Evolutionary conservation across 2,329 filamentous ascomycete species (phyloP).

Genomic region (Camillea tinctor): DNA sequence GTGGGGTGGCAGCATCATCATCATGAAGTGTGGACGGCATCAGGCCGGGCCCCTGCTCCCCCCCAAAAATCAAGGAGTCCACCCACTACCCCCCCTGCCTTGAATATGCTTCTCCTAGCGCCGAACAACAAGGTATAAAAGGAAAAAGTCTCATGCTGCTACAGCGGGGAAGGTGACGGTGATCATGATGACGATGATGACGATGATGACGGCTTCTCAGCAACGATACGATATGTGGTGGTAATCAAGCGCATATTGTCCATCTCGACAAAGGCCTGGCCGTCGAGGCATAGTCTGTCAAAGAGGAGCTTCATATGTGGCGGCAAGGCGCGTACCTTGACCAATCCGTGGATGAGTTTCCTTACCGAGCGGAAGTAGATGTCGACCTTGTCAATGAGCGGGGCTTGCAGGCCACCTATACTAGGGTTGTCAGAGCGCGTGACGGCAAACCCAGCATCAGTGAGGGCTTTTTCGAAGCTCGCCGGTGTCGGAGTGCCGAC

Average conservation of each 20-base stretch:
- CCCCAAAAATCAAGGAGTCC: not conserved
- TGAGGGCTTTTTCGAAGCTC: conserved; percentile 44
- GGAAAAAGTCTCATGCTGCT: not conserved
- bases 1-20: no score
- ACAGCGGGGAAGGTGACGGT: not conserved
- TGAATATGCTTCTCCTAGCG: not conserved
- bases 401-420: conserved; percentile 49
- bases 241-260: conserved; percentile 51
- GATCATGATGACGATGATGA: conserved; percentile 9
- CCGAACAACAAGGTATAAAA: not conserved
- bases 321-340: conserved; percentile 46
- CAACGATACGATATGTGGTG: conserved; percentile 53
- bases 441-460: conserved; percentile 47
- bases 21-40: no score
- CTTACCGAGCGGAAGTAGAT: conserved; percentile 52
- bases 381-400: conserved; percentile 53
- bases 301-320: conserved; percentile 53
- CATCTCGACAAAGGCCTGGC: conserved; percentile 55
- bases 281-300: conserved; percentile 52
- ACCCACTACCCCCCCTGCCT: not conserved
- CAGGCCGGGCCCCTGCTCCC: no score
- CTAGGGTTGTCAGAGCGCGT: conserved; percentile 51
- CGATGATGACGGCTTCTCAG: conserved; percentile 41
- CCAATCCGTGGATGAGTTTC: conserved; percentile 46
- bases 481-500: conserved; percentile 52